phyloP scores from a whole-genome alignment of 129 eudicot genomes.

The Arctium lappa region DNA sequence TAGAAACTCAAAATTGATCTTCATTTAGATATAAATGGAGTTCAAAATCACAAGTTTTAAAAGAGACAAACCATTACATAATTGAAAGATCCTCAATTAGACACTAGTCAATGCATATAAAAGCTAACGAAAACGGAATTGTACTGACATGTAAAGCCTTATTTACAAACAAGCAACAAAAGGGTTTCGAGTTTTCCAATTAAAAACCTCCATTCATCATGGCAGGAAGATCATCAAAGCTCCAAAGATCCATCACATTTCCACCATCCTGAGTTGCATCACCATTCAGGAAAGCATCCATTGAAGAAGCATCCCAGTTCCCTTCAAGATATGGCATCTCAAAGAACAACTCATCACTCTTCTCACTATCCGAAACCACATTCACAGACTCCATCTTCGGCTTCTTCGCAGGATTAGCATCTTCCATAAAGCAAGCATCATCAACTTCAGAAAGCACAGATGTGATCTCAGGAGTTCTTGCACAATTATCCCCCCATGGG shows the following conservation, averaged over 20 bases:
- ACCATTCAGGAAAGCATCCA: slow-evolving; percentile 65
- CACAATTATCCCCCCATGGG: slow-evolving; percentile 59
- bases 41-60: neutral
- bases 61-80: slow-evolving; percentile 23
- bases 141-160: slow-evolving; percentile 45
- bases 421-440: slow-evolving; percentile 47
- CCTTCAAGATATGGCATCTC: slow-evolving; percentile 70
- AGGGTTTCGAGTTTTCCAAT: slow-evolving; percentile 19
- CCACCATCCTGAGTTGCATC: slow-evolving; percentile 50
- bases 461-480: slow-evolving; percentile 69
- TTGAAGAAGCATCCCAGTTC: slow-evolving; percentile 61
- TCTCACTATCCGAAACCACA: slow-evolving; percentile 33
- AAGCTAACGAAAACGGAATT: neutral
- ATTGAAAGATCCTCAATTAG: slow-evolving; percentile 7
- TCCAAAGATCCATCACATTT: slow-evolving; percentile 70
- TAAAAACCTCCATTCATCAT: slow-evolving; percentile 49
- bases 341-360: slow-evolving; percentile 41
- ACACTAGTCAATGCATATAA: slow-evolving; percentile 1
- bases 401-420: slow-evolving; percentile 49
- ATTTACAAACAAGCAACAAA: slow-evolving; percentile 46
- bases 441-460: slow-evolving; percentile 60
- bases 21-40: slow-evolving; percentile 15
- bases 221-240: slow-evolving; percentile 58
- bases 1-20: slow-evolving; percentile 11
- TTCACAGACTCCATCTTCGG: slow-evolving; percentile 44